Conservation (phyloP, 305 asterid genomes). For the Rubia peregrina region DNA sequence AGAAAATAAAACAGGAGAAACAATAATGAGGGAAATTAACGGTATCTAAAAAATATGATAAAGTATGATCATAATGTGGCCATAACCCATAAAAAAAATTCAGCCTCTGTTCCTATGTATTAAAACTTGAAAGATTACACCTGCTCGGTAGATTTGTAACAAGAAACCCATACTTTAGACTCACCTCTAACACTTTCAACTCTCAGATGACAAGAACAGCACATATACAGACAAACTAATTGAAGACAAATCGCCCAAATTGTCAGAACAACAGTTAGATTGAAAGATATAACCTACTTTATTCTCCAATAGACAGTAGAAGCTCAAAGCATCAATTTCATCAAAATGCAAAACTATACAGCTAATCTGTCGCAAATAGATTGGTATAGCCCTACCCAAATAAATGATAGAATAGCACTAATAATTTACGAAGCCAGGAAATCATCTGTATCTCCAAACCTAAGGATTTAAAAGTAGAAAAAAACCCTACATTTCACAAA, state of each 20-base stretch:
- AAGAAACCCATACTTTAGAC: neutral
- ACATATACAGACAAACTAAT: neutral
- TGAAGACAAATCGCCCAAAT: neutral
- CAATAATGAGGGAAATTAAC: neutral
- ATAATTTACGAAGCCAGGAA: neutral
- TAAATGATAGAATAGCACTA: neutral
- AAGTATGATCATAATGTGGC: neutral
- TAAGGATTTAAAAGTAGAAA: neutral
- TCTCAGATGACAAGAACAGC: neutral
- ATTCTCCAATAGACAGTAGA: neutral
- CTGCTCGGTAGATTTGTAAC: neutral
- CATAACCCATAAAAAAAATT: neutral
- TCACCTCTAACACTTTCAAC: neutral
- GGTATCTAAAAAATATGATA: neutral
- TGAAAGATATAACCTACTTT: neutral
- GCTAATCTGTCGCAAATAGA: neutral
- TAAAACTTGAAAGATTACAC: neutral
- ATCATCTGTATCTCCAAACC: neutral
- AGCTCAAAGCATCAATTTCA: neutral
- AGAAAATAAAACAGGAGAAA: neutral
- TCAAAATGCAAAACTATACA: neutral
- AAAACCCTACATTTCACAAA: neutral
- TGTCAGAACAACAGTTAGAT: neutral
- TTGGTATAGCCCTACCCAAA: neutral
- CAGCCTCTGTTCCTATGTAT: neutral